Base-by-base conservation (phyloP, 2,329 filamentous ascomycete species). In the Magnaporthales sp. region DNA sequence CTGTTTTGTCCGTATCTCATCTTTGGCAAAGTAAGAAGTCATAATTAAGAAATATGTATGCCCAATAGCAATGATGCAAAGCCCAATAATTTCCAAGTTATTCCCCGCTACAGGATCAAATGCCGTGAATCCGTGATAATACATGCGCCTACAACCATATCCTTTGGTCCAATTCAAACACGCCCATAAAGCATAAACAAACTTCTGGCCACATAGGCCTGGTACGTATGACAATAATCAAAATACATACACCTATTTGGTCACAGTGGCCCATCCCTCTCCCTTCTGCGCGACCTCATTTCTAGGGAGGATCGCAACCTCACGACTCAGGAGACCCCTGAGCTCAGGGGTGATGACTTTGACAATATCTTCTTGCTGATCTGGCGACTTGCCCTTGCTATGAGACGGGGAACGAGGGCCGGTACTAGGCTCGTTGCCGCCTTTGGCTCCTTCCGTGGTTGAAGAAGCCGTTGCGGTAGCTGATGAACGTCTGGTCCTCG, bases 261-360 rank as follows among this genome's bases (percentile, higher is more conserved):
- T 30, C 26, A 54, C 51, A 19, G 27, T 27, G 77, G 56, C 64
- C 64, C 64, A 66, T 5, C 64, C 64, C n/a, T 66, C 64, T 11
- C 56, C 64, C 4, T 66, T 61, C 9, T 62, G 9, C 29, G 64
- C 64, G 7, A 66, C 64, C 64, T 66, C 64, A 11, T 62, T 66
- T 30, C 64, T 66, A 61, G 71, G 70, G 30, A 71, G 70, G 4
- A 70, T 30, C 65, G 81, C 80, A 8, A 84, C 78, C 64, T 80
- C 77, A 60, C 78, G 77, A 70, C 80, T 86, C 56, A 88, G 72
- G 56, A 88, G 72, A 68, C 80, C 80, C 63, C 85, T 79, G 69
- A 88, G 74, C 73, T 87, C 85, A 0, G 85, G 84, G 2, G 83
- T 86, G 64, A 87, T 86, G 15, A 84, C 77, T 72, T 80, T 84